Conservation (phyloP, 2,329 filamentous ascomycete species). For the Calonectria montana region DNA sequence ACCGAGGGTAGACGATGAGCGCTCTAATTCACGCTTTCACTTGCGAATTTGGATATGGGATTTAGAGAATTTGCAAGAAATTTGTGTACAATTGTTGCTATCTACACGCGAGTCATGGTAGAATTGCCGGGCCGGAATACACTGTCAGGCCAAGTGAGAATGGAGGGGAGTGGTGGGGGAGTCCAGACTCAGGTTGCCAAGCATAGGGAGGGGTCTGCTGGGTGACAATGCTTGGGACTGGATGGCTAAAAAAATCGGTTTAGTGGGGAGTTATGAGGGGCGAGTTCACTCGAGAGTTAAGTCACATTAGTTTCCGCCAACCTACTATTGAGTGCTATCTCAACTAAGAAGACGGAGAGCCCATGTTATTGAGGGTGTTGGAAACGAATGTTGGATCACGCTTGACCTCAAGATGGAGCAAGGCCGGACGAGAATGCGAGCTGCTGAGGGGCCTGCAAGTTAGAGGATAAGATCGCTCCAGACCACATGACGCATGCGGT, state of each 20-base stretch:
- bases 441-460: slow-evolving; percentile 11
- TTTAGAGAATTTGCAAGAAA: too few species aligned
- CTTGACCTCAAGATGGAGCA: neutral
- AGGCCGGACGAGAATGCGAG: neutral
- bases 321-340: neutral
- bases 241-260: neutral
- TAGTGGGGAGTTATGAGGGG: slow-evolving; percentile 3
- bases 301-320: neutral
- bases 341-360: neutral
- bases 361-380: neutral
- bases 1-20: neutral
- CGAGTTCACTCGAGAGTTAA: neutral
- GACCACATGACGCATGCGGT: slow-evolving; percentile 12
- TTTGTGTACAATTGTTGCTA: neutral
- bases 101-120: neutral
- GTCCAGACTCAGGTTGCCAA: neutral
- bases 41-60: neutral
- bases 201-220: neutral
- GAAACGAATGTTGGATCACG: neutral
- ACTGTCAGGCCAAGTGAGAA: neutral
- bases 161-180: neutral
- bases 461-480: slow-evolving; percentile 31
- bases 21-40: neutral
- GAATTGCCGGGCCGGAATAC: neutral
- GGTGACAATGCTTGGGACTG: neutral